These are phyloP conservation scores for Takashimella koratensis DNA, from an alignment of 1,284 basidiomycete species.

Conservation along the genomic window DNA sequence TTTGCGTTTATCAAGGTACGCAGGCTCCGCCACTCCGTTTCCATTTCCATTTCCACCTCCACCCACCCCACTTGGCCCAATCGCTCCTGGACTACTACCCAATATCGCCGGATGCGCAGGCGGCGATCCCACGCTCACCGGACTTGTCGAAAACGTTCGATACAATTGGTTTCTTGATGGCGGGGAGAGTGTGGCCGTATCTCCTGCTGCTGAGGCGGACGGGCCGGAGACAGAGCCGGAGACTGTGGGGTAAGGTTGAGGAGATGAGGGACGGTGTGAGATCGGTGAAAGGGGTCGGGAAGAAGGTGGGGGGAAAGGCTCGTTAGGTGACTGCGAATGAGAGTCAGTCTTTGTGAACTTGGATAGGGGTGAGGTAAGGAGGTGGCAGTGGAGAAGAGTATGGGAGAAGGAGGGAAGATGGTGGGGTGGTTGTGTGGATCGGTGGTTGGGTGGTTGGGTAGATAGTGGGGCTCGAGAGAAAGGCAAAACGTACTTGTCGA, in stretches of 20 bases:
- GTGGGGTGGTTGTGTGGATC: constrained; percentile 50
- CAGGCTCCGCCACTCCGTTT: neutral
- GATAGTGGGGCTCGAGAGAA: neutral
- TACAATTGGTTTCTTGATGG: neutral
- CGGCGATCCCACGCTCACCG: constrained; percentile 2
- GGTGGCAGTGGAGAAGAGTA: constrained; percentile 38
- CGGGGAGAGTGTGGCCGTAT: neutral
- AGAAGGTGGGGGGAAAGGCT: constrained; percentile 19
- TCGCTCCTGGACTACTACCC: constrained; percentile 3
- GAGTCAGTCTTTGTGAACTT: too few species aligned
- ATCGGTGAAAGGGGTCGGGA: constrained; percentile 3
- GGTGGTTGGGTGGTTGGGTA: constrained; percentile 53
- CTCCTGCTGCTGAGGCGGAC: constrained; percentile 3
- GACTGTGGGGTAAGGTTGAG: neutral
- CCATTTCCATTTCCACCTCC: too few species aligned
- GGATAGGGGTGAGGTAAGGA: neutral
- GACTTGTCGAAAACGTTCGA: neutral
- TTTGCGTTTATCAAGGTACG: constrained; percentile 48
- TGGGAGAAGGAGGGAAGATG: constrained; percentile 57
- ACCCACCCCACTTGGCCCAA: neutral
- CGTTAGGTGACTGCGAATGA: constrained; percentile 16
- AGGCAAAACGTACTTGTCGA: constrained; percentile 55
- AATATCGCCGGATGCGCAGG: constrained; percentile 7
- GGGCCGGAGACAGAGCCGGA: neutral
- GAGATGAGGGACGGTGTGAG: neutral